A percentile compares a stretch with the other conserved stretches of the same genome.
Conservation (phyloP, 106 monocot species). For the Chionographis japonica region DNA sequence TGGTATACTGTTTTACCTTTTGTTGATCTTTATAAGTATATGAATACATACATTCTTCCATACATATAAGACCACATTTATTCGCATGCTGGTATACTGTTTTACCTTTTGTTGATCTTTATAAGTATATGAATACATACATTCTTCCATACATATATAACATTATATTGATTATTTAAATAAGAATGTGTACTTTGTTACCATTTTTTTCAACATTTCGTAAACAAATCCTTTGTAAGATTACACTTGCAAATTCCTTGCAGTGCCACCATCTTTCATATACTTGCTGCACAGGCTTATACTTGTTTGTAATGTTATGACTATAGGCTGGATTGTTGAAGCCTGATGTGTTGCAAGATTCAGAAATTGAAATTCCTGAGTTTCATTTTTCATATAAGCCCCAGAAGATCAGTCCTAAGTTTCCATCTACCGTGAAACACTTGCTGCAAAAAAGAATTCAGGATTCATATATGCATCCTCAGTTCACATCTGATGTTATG, state of each 20-base stretch:
- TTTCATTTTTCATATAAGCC: slow-evolving; percentile 98
- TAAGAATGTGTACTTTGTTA: no score
- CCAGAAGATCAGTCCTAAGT: slow-evolving; percentile 93
- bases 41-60: not conserved
- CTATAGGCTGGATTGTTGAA: slow-evolving; percentile 86
- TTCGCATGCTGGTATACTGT: slow-evolving; percentile 89
- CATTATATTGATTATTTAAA: no score
- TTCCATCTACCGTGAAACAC: slow-evolving; percentile 54
- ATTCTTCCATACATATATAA: no score
- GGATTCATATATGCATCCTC: slow-evolving; percentile 90
- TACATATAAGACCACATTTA: slow-evolving; percentile 98
- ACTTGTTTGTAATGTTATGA: slow-evolving; percentile 3
- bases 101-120: not conserved
- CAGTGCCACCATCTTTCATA: no score
- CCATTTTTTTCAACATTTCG: no score
- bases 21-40: not conserved
- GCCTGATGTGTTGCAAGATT: slow-evolving; percentile 69
- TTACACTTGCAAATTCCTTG: no score
- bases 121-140: not conserved
- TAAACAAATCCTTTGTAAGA: no score
- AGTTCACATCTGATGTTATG: slow-evolving; percentile 96
- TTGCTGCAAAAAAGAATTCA: slow-evolving; percentile 83
- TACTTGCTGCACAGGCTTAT: not conserved
- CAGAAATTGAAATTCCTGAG: slow-evolving; percentile 87
- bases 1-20: slow-evolving; percentile 47